A percentile compares a stretch with the other conserved stretches of the same genome.
Conservation (phyloP, 2,329 filamentous ascomycete species). For the Aspergillus sp. region DNA sequence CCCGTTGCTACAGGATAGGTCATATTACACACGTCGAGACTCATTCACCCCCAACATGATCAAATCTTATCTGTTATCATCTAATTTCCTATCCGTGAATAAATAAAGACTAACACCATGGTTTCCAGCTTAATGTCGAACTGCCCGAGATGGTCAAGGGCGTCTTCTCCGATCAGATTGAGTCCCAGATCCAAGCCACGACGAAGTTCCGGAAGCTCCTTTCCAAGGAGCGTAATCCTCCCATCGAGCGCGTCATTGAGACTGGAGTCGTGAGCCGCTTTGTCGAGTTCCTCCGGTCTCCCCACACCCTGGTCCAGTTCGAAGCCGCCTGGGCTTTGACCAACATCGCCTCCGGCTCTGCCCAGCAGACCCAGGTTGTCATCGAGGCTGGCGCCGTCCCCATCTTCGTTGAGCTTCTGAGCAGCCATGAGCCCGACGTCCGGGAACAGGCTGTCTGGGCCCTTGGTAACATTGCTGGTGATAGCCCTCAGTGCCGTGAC, state of each 20-base stretch:
- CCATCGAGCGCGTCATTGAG: conserved; percentile 99
- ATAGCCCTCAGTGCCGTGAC: conserved; percentile 95
- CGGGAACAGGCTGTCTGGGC: conserved; percentile 98
- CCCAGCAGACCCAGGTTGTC: conserved; percentile 95
- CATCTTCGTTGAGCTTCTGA: conserved; percentile 95
- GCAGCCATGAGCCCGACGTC: conserved; percentile 95
- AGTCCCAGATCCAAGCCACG: conserved; percentile 93
- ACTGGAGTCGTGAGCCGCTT: conserved; percentile 96
- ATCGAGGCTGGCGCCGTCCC: conserved; percentile 97
- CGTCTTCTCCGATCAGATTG: conserved; percentile 98
- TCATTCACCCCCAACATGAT: background rate
- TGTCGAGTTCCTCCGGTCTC: conserved; percentile 96
- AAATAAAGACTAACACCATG: conserved; percentile 19
- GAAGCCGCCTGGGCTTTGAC: conserved; percentile 98
- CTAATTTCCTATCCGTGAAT: background rate
- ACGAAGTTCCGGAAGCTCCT: conserved; percentile 98
- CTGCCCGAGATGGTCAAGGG: conserved; percentile 97
- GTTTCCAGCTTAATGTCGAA: conserved; percentile 83
- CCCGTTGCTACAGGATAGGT: conserved; percentile 3
- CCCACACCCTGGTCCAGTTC: conserved; percentile 97
- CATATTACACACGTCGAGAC: background rate
- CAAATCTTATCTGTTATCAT: background rate
- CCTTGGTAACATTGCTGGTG: conserved; percentile 96
- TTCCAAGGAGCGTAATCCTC: conserved; percentile 97
- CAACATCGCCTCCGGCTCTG: conserved; percentile 97